phyloP scores from a whole-genome alignment of 1,139 yeast species.

The Geotrichum reessii region DNA sequence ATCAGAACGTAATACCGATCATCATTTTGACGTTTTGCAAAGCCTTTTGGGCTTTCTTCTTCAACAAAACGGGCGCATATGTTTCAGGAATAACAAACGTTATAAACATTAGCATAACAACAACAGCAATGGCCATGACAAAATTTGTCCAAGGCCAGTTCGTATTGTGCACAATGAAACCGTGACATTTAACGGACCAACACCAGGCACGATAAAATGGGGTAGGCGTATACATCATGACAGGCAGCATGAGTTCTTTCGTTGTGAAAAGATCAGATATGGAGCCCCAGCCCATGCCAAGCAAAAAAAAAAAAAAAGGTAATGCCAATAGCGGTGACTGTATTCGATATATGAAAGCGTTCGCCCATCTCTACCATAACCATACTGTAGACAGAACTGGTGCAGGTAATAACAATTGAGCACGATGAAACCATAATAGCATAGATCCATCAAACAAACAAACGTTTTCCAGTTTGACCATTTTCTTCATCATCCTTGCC shows the following conservation, averaged over 20 bases:
- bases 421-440: slow-evolving; percentile 48
- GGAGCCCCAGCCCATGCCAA: slow-evolving; percentile 64
- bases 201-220: slow-evolving; percentile 72
- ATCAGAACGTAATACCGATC: slow-evolving; percentile 45
- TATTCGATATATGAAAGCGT: slow-evolving; percentile 49
- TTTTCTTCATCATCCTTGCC: slow-evolving; percentile 51
- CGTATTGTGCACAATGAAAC: slow-evolving; percentile 51
- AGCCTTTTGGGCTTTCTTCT: slow-evolving; percentile 51
- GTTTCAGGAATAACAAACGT: slow-evolving; percentile 62
- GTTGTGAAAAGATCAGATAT: slow-evolving; percentile 59
- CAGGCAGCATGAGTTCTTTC: slow-evolving; percentile 58
- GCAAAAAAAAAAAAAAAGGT: slow-evolving; percentile 66
- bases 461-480: slow-evolving; percentile 38
- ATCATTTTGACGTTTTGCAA: slow-evolving; percentile 58
- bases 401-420: slow-evolving; percentile 45
- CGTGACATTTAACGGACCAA: slow-evolving; percentile 69
- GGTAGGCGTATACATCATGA: slow-evolving; percentile 63
- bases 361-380: slow-evolving; percentile 45
- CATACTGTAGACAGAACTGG: slow-evolving; percentile 54
- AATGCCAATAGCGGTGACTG: slow-evolving; percentile 56
- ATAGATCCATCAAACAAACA: slow-evolving; percentile 46
- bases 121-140: slow-evolving; percentile 63
- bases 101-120: slow-evolving; percentile 46
- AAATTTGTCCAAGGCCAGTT: slow-evolving; percentile 58
- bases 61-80: slow-evolving; percentile 58